Evolutionary conservation across 2,329 filamentous ascomycete genomes (phyloP), one percentile per base, ranked within the genome.

Genomic region (Penicillium freii): DNA sequence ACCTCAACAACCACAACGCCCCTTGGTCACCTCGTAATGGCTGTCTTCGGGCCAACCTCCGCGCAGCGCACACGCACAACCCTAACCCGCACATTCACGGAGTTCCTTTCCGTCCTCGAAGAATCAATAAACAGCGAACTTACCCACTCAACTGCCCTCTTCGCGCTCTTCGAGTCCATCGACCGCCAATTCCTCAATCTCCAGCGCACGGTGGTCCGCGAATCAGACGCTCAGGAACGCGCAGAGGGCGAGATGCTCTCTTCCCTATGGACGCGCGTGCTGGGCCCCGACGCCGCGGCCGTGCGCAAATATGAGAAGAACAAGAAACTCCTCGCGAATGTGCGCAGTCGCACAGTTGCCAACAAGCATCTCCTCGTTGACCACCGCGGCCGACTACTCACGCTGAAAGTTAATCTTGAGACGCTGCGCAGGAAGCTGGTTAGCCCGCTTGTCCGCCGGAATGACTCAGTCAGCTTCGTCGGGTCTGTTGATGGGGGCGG

Each of bases 301-400:
- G 81, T 96, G n/a, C 84, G 86, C 70, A 97, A 97, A 74, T 97
- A 92, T 75, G 91, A 96, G 73, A 91, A 90, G 76, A 97, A 97
- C 79, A 88, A 88, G 61, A 82, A 86, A 49, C 81, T 97, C 0
- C 84, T 97, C 25, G 84, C 82, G 49, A 88, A 88, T 63, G 88
- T 97, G 56, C 87, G 92, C 61, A 85, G 88, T 57, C 89, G 89
- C 67, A 96, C 92, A 1, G 86, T 96, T 25, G 84, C 86, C 60
- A 96, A 97, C 78, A 97, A 97, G 76, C 85, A 87, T 62, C 83
- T 95, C 36, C 82, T 97, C 9, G 86, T 94, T 62, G 89, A 92
- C 67, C 92, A 97, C 74, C 94, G 95, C 67, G 86, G 89, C 59
- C 88, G 90, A 61, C 83, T 97, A 39, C 81, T 94, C 53, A 89